A percentile compares a stretch with the other conserved stretches of the same genome.
These are phyloP conservation scores for Theileria annulata DNA, from an alignment of 169 alveolate genomes.

Conservation along the genomic window DNA sequence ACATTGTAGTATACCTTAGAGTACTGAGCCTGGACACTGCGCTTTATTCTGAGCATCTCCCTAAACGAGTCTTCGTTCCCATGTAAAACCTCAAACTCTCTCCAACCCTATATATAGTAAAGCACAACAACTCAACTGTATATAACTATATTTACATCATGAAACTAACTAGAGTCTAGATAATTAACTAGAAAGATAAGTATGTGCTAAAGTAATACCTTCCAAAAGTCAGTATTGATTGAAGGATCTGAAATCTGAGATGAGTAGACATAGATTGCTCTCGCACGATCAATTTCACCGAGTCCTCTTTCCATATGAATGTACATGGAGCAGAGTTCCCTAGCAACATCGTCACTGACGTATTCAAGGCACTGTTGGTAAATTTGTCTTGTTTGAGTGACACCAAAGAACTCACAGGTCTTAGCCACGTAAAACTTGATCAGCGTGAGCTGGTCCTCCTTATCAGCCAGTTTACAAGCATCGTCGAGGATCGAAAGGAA, in stretches of 20 bases:
- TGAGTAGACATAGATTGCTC: constrained; percentile 87
- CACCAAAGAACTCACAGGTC: constrained; percentile 88
- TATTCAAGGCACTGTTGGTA: constrained; percentile 72
- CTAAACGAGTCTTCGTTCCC: constrained; percentile 91
- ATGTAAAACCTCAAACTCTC: constrained; percentile 89
- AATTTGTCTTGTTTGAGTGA: constrained; percentile 84
- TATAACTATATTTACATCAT: background rate
- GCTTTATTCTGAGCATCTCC: constrained; percentile 83
- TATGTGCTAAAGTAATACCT: constrained; percentile 63
- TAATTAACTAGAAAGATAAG: background rate
- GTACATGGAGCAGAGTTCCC: constrained; percentile 87
- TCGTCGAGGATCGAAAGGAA: constrained; percentile 85
- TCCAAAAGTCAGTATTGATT: constrained; percentile 72
- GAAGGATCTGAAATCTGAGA: constrained; percentile 89
- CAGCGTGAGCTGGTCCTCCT: constrained; percentile 80
- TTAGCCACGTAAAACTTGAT: constrained; percentile 85
- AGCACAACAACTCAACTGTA: background rate
- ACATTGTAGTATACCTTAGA: constrained; percentile 54
- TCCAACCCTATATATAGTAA: constrained; percentile 78
- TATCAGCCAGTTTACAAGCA: constrained; percentile 81
- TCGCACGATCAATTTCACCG: constrained; percentile 92
- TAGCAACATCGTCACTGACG: constrained; percentile 71
- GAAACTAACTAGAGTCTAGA: background rate
- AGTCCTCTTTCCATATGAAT: constrained; percentile 88
- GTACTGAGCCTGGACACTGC: constrained; percentile 61